Evolutionary conservation across 2,329 filamentous ascomycete species (phyloP).

Genomic region (Ustulina deusta): DNA sequence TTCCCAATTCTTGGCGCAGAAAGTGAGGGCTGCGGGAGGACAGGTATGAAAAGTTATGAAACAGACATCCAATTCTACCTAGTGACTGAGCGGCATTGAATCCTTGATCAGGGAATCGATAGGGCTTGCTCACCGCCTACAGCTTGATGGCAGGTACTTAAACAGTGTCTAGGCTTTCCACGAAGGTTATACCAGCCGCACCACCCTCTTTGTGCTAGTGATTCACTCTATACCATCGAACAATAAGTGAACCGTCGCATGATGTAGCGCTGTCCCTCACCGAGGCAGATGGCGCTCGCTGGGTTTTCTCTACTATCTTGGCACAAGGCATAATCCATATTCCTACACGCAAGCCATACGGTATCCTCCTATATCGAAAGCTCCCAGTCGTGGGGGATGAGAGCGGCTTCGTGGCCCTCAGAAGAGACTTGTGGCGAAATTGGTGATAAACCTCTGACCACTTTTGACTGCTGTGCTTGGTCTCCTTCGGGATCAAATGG

Average conservation of each 20-base stretch:
- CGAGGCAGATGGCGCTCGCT: not conserved
- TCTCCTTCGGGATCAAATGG: not conserved
- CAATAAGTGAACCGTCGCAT: not conserved
- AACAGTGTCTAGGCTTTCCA: not conserved
- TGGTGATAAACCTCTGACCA: no score
- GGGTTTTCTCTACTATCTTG: not conserved
- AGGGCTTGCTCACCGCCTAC: not conserved
- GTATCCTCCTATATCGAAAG: not conserved
- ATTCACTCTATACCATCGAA: not conserved
- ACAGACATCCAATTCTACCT: not conserved
- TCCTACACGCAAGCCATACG: not conserved
- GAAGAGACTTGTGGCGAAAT: not conserved
- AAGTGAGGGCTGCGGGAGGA: conserved; percentile 28
- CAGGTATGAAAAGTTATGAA: not conserved
- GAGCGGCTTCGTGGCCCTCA: not conserved
- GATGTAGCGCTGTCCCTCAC: not conserved
- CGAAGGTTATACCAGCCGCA: not conserved
- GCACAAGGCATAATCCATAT: not conserved
- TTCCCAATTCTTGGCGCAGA: conserved; percentile 57
- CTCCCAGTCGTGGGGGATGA: not conserved
- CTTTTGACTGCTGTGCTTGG: not conserved
- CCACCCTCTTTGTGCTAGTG: not conserved
- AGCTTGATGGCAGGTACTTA: not conserved
- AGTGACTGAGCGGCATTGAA: not conserved
- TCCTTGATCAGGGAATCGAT: not conserved